Conservation (phyloP, 441 rosid genomes). For the Populus tomentosa region DNA sequence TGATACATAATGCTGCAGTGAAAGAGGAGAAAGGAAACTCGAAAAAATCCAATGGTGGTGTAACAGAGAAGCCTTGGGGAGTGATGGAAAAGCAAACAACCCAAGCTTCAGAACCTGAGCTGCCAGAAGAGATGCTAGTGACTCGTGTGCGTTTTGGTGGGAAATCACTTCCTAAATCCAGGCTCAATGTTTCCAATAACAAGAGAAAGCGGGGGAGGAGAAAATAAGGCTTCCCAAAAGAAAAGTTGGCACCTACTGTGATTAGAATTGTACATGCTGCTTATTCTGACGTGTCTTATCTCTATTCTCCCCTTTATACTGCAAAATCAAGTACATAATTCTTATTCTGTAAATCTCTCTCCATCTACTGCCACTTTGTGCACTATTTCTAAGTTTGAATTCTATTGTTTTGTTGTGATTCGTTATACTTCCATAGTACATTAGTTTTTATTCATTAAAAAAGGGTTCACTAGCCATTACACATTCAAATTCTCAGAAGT, state of each 20-base stretch:
- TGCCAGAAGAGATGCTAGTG: constrained; percentile 4
- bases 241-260: neutral
- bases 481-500: neutral
- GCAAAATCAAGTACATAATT: neutral
- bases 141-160: constrained; percentile 32
- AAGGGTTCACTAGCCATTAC: neutral
- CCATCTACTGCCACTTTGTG: neutral
- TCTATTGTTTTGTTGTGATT: neutral
- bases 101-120: constrained; percentile 12
- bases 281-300: neutral
- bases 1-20: constrained; percentile 24
- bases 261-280: constrained; percentile 17
- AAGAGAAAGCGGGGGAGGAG: constrained; percentile 54
- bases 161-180: constrained; percentile 38
- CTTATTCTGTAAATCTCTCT: neutral
- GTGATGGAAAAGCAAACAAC: constrained; percentile 21
- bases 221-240: constrained; percentile 26
- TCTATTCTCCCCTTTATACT: neutral
- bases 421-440: neutral
- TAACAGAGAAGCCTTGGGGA: constrained; percentile 23
- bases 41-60: constrained; percentile 19
- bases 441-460: neutral
- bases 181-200: constrained; percentile 39
- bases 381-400: neutral
- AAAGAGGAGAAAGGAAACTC: constrained; percentile 32